phyloP scores from a whole-genome alignment of 140 eudicot genomes.

The Cichorium intybus region DNA sequence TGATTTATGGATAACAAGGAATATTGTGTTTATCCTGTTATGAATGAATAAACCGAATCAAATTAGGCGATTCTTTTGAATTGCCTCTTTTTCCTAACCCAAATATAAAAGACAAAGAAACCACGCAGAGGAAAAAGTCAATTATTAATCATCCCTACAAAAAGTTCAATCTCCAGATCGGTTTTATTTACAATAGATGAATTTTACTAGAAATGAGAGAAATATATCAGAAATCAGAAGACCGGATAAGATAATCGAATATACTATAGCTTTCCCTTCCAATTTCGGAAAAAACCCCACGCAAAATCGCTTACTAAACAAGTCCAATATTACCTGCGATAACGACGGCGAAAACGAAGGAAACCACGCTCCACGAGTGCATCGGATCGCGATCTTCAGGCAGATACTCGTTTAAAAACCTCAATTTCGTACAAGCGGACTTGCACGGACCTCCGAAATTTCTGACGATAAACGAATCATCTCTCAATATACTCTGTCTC shows the following conservation, averaged over 20 bases:
- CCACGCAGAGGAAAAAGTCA: constrained; percentile 16
- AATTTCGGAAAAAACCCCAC: constrained; percentile 3
- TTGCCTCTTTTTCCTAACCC: constrained; percentile 22
- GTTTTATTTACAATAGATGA: background rate
- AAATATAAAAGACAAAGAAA: constrained; percentile 1
- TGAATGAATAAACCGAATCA: background rate
- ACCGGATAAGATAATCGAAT: background rate
- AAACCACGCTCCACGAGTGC: constrained; percentile 74
- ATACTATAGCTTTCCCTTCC: background rate
- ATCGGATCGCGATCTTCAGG: constrained; percentile 98
- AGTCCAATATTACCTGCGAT: constrained; percentile 56
- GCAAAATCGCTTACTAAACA: background rate
- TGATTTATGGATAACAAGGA: background rate
- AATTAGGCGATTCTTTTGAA: constrained; percentile 3
- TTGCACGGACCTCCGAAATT: constrained; percentile 51
- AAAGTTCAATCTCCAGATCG: constrained; percentile 20
- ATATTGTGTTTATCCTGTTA: constrained; percentile 4
- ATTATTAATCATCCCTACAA: constrained; percentile 23
- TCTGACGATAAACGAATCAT: constrained; percentile 67
- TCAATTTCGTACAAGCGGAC: constrained; percentile 39
- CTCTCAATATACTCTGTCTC: constrained; percentile 70
- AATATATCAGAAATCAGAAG: background rate
- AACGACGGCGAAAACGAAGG: constrained; percentile 55
- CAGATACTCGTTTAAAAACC: constrained; percentile 68
- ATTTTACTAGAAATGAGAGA: background rate